Evolutionary conservation across 179 eudicot species (phyloP), one percentile per base, ranked within the genome.

Genomic region (Spinacia oleracea): DNA sequence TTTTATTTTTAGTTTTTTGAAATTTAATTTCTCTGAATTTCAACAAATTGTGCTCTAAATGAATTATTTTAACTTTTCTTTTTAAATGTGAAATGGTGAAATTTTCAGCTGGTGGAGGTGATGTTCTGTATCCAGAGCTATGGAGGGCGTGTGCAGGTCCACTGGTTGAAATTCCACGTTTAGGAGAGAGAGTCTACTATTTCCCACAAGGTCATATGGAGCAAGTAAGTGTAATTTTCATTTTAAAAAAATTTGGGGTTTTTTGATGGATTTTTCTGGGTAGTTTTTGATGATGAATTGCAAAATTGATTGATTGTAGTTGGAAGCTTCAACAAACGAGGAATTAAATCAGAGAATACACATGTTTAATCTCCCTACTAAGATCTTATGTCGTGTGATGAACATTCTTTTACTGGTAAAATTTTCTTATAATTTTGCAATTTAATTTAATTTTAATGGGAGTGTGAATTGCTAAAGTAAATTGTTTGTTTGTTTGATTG

Each of bases 131-230:
- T 77, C 72, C 77, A 20, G 93, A 96, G 85, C 87, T 96, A 40
- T 96, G 99, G 99, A 90, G 77, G 83, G 94, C 93, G 0, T 96
- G 99, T 91, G 98, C 98, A 1, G 99, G 99, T 32, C 99, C 99
- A 56, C 73, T 96, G 73, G 94, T 93, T 50, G 93, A 93, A 58
- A 84, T 93, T 77, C 99, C 97, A 29, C 80, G 82, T 45, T 3
- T 48, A 27, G 83, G 79, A 31, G 97, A 93, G 78, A 88, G 84
- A 76, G 98, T 96, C 40, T 89, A 83, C 55, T 96, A 96, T 83
- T 96, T 96, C 38, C 99, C 99, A 1, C 99, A 96, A 86, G 99
- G 99, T 34, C 98, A 91, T 76, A 83, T 96, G 90, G 98, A 96
- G 79, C 97, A 96, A 84, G 99, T 96, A 78, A 80, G 92, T 80